These are phyloP conservation scores for Plasmopara viticola DNA, from an alignment of 352 stramenopile species.

Conservation along the genomic window DNA sequence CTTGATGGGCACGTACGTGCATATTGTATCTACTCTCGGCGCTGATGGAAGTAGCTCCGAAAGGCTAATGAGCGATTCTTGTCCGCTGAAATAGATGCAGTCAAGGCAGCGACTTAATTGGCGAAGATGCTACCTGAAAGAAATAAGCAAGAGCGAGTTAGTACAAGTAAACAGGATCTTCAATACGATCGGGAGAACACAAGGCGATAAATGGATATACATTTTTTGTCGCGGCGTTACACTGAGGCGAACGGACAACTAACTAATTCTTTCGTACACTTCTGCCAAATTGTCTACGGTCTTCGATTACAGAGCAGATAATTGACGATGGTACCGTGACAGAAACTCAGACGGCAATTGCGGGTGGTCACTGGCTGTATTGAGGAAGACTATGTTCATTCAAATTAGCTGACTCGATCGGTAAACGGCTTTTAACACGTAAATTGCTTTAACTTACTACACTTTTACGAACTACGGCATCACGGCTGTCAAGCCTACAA, in stretches of 20 bases:
- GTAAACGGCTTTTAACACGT: not conserved
- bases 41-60: slow-evolving; percentile 1
- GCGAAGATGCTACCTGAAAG: not conserved
- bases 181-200: not conserved
- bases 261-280: slow-evolving; percentile 13
- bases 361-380: not conserved
- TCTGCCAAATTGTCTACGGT: slow-evolving; percentile 1
- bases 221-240: slow-evolving; percentile 10
- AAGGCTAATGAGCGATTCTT: not conserved
- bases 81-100: not conserved
- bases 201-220: slow-evolving; percentile 6
- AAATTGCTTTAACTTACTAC: not conserved
- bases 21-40: slow-evolving; percentile 9
- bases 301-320: not conserved
- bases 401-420: not conserved
- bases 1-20: slow-evolving; percentile 13
- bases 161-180: slow-evolving; percentile 1
- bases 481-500: too few relatives aligned
- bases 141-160: not conserved
- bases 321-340: slow-evolving; percentile 3
- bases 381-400: slow-evolving; percentile 6
- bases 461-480: not conserved
- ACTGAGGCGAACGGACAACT: slow-evolving; percentile 2
- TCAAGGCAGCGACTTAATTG: slow-evolving; percentile 2
- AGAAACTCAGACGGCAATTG: slow-evolving; percentile 1